Evolutionary conservation across 305 asterid species (phyloP), one percentile per base, ranked within the genome.

Genomic region (Withania somnifera): DNA sequence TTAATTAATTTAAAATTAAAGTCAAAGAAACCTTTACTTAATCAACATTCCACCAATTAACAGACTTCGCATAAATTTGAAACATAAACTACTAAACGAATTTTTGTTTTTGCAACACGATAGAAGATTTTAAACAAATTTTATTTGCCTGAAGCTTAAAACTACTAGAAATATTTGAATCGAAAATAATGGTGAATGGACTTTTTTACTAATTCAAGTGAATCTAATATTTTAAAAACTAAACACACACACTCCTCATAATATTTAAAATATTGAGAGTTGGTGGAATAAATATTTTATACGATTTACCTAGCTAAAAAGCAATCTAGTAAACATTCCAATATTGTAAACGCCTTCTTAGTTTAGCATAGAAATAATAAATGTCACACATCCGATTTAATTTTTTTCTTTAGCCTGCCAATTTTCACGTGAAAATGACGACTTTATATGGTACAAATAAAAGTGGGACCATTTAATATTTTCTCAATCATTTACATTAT

Each of bases 281-380:
- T 42, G 51, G 51, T 42, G 14, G 51, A 10, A 45, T 45, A 45
- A 45, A 11, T 45, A 4, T 6, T 11, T 0, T 36, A 36, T 45
- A 11, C 11, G 11, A 47, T 75, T 75, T 50, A 28, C 63, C 63
- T 50, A 9, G 20, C 61, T 30, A 28, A 75, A 75, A 75, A 73
- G 60, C 60, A 73, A 73, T 73, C 79, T 73, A 73, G 60, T 73
- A 47, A 73, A 47, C 79, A 28, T 73, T 24, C 79, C 42, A 73
- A 47, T 73, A 4, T 14, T 73, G 42, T 47, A 17, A 47, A 73
- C 14, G 26, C 15, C 20, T 47, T 14, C 60, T 47, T 26, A 26
- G 79, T 47, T 73, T 26, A 60, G 60, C 45, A 47, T 47, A 8
- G 26, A 73, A 73, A 47, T 60, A 73, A 73, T 47, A 73, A 47